Evolutionary conservation across 352 stramenopile species (phyloP).

Genomic region (Pythium aristosporum): DNA sequence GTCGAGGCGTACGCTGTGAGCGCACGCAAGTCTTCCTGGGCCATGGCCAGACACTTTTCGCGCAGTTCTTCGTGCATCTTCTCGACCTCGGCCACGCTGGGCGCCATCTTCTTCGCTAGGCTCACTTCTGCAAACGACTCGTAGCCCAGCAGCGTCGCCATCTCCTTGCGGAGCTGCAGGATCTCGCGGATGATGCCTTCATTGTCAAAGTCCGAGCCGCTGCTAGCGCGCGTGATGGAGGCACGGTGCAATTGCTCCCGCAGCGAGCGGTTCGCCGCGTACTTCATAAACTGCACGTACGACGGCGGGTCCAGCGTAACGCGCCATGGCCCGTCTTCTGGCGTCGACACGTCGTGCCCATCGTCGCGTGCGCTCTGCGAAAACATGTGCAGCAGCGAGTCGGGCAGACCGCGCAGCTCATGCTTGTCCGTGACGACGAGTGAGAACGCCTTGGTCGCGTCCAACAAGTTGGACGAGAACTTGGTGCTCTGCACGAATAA

Average conservation of each 20-base stretch:
- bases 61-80: slow-evolving; percentile 93
- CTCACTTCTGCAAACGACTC: slow-evolving; percentile 92
- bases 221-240: slow-evolving; percentile 90
- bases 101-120: slow-evolving; percentile 96
- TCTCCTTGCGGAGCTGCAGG: slow-evolving; percentile 89
- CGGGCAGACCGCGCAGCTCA: slow-evolving; percentile 90
- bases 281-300: slow-evolving; percentile 96
- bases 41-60: slow-evolving; percentile 91
- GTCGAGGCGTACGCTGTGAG: slow-evolving; percentile 86
- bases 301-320: slow-evolving; percentile 94
- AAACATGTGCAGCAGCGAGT: slow-evolving; percentile 91
- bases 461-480: slow-evolving; percentile 97
- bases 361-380: slow-evolving; percentile 80
- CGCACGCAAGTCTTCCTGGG: slow-evolving; percentile 89
- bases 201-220: slow-evolving; percentile 87
- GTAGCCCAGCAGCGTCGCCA: slow-evolving; percentile 92
- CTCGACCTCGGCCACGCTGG: slow-evolving; percentile 86
- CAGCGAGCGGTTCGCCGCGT: slow-evolving; percentile 87
- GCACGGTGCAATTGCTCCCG: slow-evolving; percentile 94
- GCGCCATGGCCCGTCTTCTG: slow-evolving; percentile 90
- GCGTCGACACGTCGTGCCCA: slow-evolving; percentile 59
- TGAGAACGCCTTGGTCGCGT: slow-evolving; percentile 95
- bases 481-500: slow-evolving; percentile 73
- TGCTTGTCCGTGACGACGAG: slow-evolving; percentile 84
- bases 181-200: slow-evolving; percentile 93